A percentile compares a stretch with the other conserved stretches of the same genome.
phyloP scores from a whole-genome alignment of 306 rosid genomes.

The Glycine tomentella region DNA sequence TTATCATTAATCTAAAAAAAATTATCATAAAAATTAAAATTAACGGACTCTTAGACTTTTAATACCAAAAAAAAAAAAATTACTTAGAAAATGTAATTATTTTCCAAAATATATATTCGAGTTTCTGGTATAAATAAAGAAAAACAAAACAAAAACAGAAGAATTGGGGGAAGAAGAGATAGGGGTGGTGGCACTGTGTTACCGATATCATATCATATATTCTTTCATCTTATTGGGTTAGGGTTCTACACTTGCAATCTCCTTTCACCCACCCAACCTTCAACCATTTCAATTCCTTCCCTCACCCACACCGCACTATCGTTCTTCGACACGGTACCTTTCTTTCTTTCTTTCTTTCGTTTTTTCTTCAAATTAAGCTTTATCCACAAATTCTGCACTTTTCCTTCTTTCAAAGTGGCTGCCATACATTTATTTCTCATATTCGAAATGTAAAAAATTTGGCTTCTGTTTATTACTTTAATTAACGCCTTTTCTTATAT shows the following conservation, averaged over 20 bases:
- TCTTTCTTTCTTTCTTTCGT: neutral
- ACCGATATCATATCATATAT: no score
- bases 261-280: neutral
- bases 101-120: no score
- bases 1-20: no score
- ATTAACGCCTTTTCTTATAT: neutral
- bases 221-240: no score
- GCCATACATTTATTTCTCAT: neutral
- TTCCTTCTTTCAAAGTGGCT: neutral
- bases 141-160: no score
- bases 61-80: no score
- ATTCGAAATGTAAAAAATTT: neutral
- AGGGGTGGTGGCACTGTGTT: no score
- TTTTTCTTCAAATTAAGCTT: neutral
- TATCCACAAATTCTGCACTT: neutral
- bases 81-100: no score
- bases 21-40: neutral
- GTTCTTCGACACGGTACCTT: neutral
- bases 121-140: no score
- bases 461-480: neutral
- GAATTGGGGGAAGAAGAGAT: no score
- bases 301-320: neutral
- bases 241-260: neutral
- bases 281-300: slow-evolving; percentile 12
- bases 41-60: no score